Base-by-base conservation (phyloP, 768 basidiomycete species). In the Chalciporus chontae region DNA sequence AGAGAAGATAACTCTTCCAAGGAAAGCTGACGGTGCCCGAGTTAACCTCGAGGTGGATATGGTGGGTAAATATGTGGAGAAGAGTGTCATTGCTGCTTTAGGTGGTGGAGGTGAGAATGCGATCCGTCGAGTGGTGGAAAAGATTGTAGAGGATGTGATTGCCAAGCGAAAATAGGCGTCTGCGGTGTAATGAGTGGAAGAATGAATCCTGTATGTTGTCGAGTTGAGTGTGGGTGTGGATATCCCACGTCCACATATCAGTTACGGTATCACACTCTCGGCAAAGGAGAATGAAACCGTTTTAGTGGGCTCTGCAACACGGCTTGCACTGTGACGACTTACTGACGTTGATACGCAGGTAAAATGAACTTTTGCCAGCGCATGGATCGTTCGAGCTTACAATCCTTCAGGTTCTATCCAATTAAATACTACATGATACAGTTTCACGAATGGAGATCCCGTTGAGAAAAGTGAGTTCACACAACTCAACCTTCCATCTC, bases 1-100 rank as follows among this genome's bases (percentile, higher is more conserved):
- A 64, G 72, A 84, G 60, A 92, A 85, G 69, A 85, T 97, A 50
- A 86, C 90, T 2, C 75, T 99, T 45, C 77, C 78, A 34, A 77
- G 71, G 53, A 99, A 98, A 68, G 56, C 59, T 3, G 66, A 87
- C 1, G 94, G 94, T 0, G 79, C 80, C 41, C 87, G 78, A 59
- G 94, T 98, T 45, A 99, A 99, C 63, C 79, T 99, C 51, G 96
- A 99, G 72, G 93, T 87, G 39, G 93, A 96, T 65, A 91, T 93
- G 82, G 84, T 94, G 17, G 93, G 90, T 14, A 95, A 95, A 69
- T 93, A 90, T 55, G 89, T 94, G 4, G 79, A 80, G 61, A 93
- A 93, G 74, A 86, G 90, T 48, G 88, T 94, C 2, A 63, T 70
- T 13, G 84, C 85, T 36, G 82, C 81, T 44, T 69, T 90, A 37